Evolutionary conservation across 768 basidiomycete genomes (phyloP), one percentile per base, ranked within the genome.

Genomic region (Hericium rajendrae): DNA sequence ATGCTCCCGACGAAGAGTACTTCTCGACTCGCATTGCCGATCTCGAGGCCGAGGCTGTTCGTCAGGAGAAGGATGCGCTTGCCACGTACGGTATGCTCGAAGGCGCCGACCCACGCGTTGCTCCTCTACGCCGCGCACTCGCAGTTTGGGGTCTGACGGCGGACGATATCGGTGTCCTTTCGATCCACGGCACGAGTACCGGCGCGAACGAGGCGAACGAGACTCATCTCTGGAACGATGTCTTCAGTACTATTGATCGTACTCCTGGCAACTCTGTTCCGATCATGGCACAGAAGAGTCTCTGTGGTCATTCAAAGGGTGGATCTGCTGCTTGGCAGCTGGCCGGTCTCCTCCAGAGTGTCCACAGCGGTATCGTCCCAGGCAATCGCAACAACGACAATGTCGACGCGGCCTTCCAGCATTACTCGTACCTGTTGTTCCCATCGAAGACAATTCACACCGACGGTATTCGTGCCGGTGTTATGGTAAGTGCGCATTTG

Each of bases 291-390:
- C 97, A 98, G 72, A 99, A 99, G 81, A 92, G 88, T 70, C 78
- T 99, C 52, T 87, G 95, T 32, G 97, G 97, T 59, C 95, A 99
- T 69, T 86, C 95, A 11, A 99, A 99, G 78, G 97, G 97, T 71
- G 97, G 95, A 59, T 91, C 97, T n/a, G 95, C 95, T 55, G 90
- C 94, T 2, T 97, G 94, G 95, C 91, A 94, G 73, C 83, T 97
- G 79, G 86, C 85, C 65, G 97, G 97, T 63, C 78, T 98, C 56
- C 72, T 93, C 55, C 94, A 99, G 70, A 84, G 85, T 11, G 79
- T 99, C 60, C 78, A 76, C 61, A 83, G 84, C 48, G 97, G 94
- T 54, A 80, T 95, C 61, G 78, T 99, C 61, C 94, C 97, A 6
- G 94, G 94, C 43, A 98, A 98, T 70, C 84, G 92, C 63, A 97